A percentile compares a stretch with the other conserved stretches of the same genome.
Conservation (phyloP, 495 filamentous ascomycete genomes). For the Penicillium arizonense region DNA sequence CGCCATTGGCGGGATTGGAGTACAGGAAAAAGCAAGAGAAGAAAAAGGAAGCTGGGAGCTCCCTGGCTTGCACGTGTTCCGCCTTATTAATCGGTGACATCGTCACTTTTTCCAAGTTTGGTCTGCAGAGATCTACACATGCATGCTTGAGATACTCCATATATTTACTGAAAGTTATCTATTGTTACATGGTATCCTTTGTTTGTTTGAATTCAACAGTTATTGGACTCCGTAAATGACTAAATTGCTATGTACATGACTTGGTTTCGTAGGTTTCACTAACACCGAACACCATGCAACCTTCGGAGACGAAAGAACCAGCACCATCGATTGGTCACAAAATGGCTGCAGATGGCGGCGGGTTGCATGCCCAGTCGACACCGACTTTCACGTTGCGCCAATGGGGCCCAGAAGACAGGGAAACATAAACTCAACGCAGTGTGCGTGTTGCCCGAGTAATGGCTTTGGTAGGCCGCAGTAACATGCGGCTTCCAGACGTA, state of each 20-base stretch:
- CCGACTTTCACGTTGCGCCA: conserved; percentile 7
- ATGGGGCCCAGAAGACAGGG: neutral
- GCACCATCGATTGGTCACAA: conserved; percentile 1
- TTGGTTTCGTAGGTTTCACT: conserved; percentile 2
- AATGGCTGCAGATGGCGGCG: conserved; percentile 1
- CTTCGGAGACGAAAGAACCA: neutral
- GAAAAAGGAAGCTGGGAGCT: conserved; percentile 2
- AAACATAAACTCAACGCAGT: neutral
- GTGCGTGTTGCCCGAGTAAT: neutral
- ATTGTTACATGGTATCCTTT: too few relatives aligned
- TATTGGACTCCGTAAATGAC: neutral
- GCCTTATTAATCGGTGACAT: conserved; percentile 7
- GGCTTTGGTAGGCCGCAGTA: neutral
- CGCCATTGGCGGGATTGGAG: conserved; percentile 18
- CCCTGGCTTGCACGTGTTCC: conserved; percentile 4
- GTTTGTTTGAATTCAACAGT: neutral
- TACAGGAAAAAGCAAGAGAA: conserved; percentile 6
- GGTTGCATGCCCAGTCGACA: conserved; percentile 1
- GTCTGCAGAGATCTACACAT: too few relatives aligned
- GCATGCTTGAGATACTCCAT: too few relatives aligned
- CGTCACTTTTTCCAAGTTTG: too few relatives aligned
- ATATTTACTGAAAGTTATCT: too few relatives aligned
- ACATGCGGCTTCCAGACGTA: neutral
- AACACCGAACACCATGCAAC: conserved; percentile 8
- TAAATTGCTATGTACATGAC: conserved; percentile 6